Evolutionary conservation across 1,139 yeast species (phyloP).

Genomic region (Kodamaea plutei): DNA sequence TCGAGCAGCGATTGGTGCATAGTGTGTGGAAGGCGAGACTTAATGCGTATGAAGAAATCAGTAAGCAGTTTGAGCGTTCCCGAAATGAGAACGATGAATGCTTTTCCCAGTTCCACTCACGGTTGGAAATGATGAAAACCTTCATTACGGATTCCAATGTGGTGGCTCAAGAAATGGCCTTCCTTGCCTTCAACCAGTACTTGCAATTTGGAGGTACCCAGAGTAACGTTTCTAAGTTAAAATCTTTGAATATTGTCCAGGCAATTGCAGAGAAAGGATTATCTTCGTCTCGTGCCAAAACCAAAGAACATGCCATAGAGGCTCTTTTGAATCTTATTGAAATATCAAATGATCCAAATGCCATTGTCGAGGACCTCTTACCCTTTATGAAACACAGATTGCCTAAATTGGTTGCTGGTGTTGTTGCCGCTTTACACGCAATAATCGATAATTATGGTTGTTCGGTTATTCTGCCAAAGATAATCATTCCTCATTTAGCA

Average conservation of each 20-base stretch:
- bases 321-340: slow-evolving; percentile 63
- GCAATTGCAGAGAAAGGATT: slow-evolving; percentile 77
- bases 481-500: slow-evolving; percentile 56
- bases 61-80: slow-evolving; percentile 49
- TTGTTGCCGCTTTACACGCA: slow-evolving; percentile 51
- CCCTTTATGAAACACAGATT: slow-evolving; percentile 60
- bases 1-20: slow-evolving; percentile 64
- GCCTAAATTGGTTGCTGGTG: slow-evolving; percentile 78
- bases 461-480: slow-evolving; percentile 53
- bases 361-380: slow-evolving; percentile 62
- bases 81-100: slow-evolving; percentile 53
- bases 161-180: slow-evolving; percentile 86
- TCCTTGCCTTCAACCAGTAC: slow-evolving; percentile 52
- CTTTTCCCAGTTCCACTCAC: slow-evolving; percentile 48
- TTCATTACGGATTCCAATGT: slow-evolving; percentile 78
- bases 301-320: slow-evolving; percentile 63
- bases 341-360: slow-evolving; percentile 54
- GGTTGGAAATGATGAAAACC: slow-evolving; percentile 46
- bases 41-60: slow-evolving; percentile 71
- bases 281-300: slow-evolving; percentile 70
- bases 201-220: slow-evolving; percentile 56
- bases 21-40: slow-evolving; percentile 90
- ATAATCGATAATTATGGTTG: slow-evolving; percentile 72
- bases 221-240: slow-evolving; percentile 27
- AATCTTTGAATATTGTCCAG: slow-evolving; percentile 45